Evolutionary conservation across 331 rosid species (phyloP).

Genomic region (Rhamnella rubrinervis): DNA sequence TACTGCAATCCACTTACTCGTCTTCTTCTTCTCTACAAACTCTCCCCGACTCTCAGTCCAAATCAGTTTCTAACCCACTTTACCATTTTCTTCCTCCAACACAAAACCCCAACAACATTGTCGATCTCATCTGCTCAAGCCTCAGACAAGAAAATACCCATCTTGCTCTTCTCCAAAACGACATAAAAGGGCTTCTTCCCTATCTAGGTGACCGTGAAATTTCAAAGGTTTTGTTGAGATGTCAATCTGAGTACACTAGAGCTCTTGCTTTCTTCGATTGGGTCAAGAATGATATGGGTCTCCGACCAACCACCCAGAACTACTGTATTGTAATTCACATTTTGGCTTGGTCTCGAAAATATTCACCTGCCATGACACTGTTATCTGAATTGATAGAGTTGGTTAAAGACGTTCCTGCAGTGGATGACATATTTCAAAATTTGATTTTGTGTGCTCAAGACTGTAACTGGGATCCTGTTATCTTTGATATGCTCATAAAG

Average conservation of each 20-base stretch:
- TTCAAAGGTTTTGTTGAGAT: constrained; percentile 74
- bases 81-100: constrained; percentile 70
- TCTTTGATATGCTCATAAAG: constrained; percentile 79
- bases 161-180: constrained; percentile 48
- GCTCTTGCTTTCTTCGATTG: constrained; percentile 72
- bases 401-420: constrained; percentile 29
- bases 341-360: constrained; percentile 58
- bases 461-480: constrained; percentile 81
- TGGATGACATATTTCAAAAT: constrained; percentile 45
- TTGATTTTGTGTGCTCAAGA: constrained; percentile 49
- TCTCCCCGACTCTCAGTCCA: constrained; percentile 41
- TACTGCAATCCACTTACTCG: constrained; percentile 27
- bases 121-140: constrained; percentile 56
- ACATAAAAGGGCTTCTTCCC: constrained; percentile 56
- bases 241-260: constrained; percentile 65
- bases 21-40: constrained; percentile 38
- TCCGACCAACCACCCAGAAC: constrained; percentile 49
- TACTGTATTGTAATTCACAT: constrained; percentile 61
- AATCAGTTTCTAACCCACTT: constrained; percentile 56
- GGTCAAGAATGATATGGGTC: constrained; percentile 59
- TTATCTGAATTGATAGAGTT: constrained; percentile 59
- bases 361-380: constrained; percentile 57
- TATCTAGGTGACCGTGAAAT: constrained; percentile 61
- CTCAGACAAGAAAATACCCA: constrained; percentile 41
- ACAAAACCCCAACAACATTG: constrained; percentile 77